Evolutionary conservation across 163 green algal genomes (phyloP), one percentile per base, ranked within the genome.

Genomic region (Prototheca cutis): DNA sequence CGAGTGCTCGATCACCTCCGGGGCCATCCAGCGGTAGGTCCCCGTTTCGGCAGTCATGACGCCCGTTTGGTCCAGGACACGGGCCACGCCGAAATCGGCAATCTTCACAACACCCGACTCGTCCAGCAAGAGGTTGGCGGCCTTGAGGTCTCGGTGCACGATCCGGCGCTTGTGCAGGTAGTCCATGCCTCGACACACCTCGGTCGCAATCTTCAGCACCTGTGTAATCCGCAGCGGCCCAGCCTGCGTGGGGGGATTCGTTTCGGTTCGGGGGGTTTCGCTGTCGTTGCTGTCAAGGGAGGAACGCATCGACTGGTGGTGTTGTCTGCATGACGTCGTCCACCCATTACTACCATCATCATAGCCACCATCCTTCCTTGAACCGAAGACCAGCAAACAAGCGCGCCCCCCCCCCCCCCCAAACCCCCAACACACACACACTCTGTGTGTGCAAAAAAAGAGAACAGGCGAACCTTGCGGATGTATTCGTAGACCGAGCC

Each of bases 111-210:
- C 87, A 19, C 84, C 82, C 55, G 88, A 83, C 34, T 98, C 90
- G 66, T 98, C 90, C 75, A 99, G 84, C 42, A 99, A 80, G 66
- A 99, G 72, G 78, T 99, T 99, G 39, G 91, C 91, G 7, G 90
- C 86, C 71, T 99, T 99, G 24, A 99, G 74, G 76, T 99, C 93
- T 0, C 93, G 67, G 77, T 99, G 93, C 53, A 98, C 90, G 71
- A 99, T 98, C n/a, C 94, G 94, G 33, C 85, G 84, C 74, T 94
- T 87, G 75, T 98, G 93, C 67, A 99, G 74, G 81, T 97, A 99
- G 75, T 97, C 93, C 92, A 99, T 98, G 34, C 93, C 93, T 17
- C 84, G 68, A 18, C 79, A 86, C 32, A 98, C 87, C 61, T 95
- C 90, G 31, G 87, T 58, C 18, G 68, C 82, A 31, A 96, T 75